Base-by-base conservation (phyloP, 2,329 filamentous ascomycete species). In the Colletotrichum viniferum region DNA sequence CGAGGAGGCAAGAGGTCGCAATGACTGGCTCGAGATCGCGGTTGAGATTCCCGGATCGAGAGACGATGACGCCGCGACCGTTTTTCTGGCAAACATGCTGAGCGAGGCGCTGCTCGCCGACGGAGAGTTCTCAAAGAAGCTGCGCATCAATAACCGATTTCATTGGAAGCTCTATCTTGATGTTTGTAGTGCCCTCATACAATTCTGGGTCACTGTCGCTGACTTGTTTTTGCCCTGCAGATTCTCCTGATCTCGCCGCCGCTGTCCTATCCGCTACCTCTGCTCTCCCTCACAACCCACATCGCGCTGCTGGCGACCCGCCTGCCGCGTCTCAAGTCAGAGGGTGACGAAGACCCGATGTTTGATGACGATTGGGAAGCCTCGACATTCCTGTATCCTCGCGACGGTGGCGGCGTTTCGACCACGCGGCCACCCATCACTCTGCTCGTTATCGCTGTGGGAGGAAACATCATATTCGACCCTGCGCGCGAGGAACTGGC, bases 311-410 rank as follows among this genome's bases (percentile, higher is more conserved):
- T 98, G 77, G 93, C 95, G 34, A 96, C 97, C 8, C 93, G 94
- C 77, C 89, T 98, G 4, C 97, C 97, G 9, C 91, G 92, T 30
- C 89, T 98, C 67, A 95, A 95, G 83, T 98, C 96, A 2, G 94
- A 98, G 84, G 91, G 92, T 73, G 96, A 98, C 85, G 97, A 99
- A 86, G 97, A 99, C 80, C 97, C 97, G 14, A 93, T 98, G 82
- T 99, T 99, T 85, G 94, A 98, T 86, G 97, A 99, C 85, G 97
- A 99, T 86, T 99, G 97, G 97, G 95, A 94, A 78, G 94, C 94
- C 18, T 93, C 96, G 1, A 89, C 92, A 21, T 93, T 92, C 73
- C 87, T 99, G 34, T 99, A 97, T 86, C 90, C 92, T 2, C 89
- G 89, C 74, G 82, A 84, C 16, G 80, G 79, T 38, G 80, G 73